phyloP scores from a whole-genome alignment of 306 rosid species.

The Lathyrus oleraceus region DNA sequence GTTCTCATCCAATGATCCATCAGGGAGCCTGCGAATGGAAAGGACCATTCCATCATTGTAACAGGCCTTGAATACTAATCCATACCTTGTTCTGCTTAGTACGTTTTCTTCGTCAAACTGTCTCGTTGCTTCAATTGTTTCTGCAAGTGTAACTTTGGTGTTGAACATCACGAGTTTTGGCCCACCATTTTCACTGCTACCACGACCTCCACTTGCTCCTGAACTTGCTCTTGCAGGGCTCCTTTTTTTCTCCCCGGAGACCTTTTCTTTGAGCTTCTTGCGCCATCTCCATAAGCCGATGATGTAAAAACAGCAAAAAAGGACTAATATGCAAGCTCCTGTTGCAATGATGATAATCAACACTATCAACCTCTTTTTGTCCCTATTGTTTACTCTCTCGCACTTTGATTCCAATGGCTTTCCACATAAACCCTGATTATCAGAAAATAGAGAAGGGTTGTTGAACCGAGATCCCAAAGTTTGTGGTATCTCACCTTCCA shows the following conservation, averaged over 20 bases:
- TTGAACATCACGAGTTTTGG: constrained; percentile 92
- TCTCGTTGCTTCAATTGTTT: constrained; percentile 83
- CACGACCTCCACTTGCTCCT: constrained; percentile 80
- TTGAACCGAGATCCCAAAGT: constrained; percentile 67
- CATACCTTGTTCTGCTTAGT: constrained; percentile 75
- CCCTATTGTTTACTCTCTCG: constrained; percentile 22
- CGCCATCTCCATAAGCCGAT: constrained; percentile 84
- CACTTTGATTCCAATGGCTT: constrained; percentile 61
- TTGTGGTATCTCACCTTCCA: constrained; percentile 75
- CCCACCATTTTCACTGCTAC: constrained; percentile 81
- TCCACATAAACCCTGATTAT: constrained; percentile 68
- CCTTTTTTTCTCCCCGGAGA: constrained; percentile 75
- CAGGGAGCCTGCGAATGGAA: constrained; percentile 77
- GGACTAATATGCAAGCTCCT: constrained; percentile 57
- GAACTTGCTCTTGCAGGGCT: constrained; percentile 88
- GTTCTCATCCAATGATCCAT: constrained; percentile 71
- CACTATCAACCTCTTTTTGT: constrained; percentile 63
- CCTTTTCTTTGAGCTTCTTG: constrained; percentile 60
- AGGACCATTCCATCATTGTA: constrained; percentile 94
- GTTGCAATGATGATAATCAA: constrained; percentile 51
- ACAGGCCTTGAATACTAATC: constrained; percentile 84
- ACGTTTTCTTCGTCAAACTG: constrained; percentile 98
- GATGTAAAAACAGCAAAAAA: constrained; percentile 87
- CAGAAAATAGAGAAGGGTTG: constrained; percentile 56
- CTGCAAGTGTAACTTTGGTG: constrained; percentile 81